phyloP scores from a whole-genome alignment of 768 basidiomycete species.

The Leccinum ochraceum region DNA sequence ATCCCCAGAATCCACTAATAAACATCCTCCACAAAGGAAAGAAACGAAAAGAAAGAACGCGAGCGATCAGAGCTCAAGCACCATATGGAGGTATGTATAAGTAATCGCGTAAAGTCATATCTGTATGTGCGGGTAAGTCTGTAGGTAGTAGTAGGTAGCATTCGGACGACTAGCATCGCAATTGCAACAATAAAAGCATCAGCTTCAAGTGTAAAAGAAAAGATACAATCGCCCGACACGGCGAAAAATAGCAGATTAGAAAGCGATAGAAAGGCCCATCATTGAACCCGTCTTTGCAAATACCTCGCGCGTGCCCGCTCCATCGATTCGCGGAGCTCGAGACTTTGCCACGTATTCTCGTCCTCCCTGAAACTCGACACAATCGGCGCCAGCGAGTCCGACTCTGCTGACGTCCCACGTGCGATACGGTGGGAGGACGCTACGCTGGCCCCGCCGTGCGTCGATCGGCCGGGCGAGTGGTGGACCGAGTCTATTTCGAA shows the following conservation, averaged over 20 bases:
- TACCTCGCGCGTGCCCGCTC: conserved; percentile 44
- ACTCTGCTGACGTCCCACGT: conserved; percentile 39
- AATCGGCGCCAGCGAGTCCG: conserved; percentile 27
- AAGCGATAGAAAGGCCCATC: not conserved
- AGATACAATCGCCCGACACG: not conserved
- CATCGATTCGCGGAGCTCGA: conserved; percentile 72
- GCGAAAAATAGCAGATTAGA: conserved; percentile 3
- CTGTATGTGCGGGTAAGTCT: not conserved
- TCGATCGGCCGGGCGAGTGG: conserved; percentile 25
- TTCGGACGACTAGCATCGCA: not conserved
- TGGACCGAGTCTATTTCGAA: conserved; percentile 31
- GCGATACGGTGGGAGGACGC: conserved; percentile 17
- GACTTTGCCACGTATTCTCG: conserved; percentile 54
- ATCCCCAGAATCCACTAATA: not conserved
- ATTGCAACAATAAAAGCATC: not conserved
- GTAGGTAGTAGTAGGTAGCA: not conserved
- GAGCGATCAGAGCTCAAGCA: not conserved
- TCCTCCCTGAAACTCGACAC: conserved; percentile 44
- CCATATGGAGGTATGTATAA: not conserved
- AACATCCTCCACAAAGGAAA: not conserved
- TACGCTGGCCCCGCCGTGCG: conserved; percentile 10
- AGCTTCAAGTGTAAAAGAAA: not conserved
- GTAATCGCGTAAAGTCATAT: conserved; percentile 3
- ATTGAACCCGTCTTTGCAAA: conserved; percentile 21
- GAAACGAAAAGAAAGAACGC: not conserved